Evolutionary conservation across 495 filamentous ascomycete genomes (phyloP).

Genomic region (Xylaria intraflava): DNA sequence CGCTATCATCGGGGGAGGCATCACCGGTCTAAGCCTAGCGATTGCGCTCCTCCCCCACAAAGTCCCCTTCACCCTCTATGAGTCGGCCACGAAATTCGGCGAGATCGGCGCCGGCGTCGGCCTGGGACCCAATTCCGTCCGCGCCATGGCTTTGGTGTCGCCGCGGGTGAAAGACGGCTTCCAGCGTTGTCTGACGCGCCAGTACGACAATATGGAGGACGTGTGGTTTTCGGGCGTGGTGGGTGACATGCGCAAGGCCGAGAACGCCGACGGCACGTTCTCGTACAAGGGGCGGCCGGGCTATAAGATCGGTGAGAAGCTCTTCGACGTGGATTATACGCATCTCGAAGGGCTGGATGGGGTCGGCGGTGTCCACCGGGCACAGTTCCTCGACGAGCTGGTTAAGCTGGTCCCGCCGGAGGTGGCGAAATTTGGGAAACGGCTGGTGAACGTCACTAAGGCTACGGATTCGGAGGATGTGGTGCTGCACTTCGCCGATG

Average conservation of each 20-base stretch:
- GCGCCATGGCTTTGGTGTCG: slow-evolving; percentile 50
- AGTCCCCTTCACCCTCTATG: slow-evolving; percentile 48
- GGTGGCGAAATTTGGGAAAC: slow-evolving; percentile 42
- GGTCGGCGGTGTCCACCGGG: slow-evolving; percentile 45
- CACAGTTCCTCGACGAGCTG: slow-evolving; percentile 55
- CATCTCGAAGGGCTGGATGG: slow-evolving; percentile 10
- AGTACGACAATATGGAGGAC: slow-evolving; percentile 5
- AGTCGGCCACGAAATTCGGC: slow-evolving; percentile 40
- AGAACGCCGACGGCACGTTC: slow-evolving; percentile 14
- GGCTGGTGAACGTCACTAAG: slow-evolving; percentile 21
- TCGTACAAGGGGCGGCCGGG: slow-evolving; percentile 14
- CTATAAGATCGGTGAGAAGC: slow-evolving; percentile 20
- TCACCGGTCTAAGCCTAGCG: slow-evolving; percentile 47
- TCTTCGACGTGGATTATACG: slow-evolving; percentile 21
- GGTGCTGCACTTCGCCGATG: slow-evolving; percentile 49
- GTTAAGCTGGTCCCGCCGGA: slow-evolving; percentile 47
- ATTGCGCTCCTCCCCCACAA: slow-evolving; percentile 33
- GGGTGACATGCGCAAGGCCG: slow-evolving; percentile 18
- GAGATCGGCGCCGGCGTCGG: slow-evolving; percentile 59
- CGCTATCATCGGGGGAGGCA: slow-evolving; percentile 52
- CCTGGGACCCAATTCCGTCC: slow-evolving; percentile 52
- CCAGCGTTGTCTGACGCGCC: slow-evolving; percentile 28
- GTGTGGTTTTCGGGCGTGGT: slow-evolving; percentile 23
- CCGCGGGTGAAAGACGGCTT: slow-evolving; percentile 36
- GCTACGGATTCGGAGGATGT: slow-evolving; percentile 28